These are phyloP conservation scores for Strobilomyces confusus DNA, from an alignment of 768 basidiomycete species.

Conservation along the genomic window DNA sequence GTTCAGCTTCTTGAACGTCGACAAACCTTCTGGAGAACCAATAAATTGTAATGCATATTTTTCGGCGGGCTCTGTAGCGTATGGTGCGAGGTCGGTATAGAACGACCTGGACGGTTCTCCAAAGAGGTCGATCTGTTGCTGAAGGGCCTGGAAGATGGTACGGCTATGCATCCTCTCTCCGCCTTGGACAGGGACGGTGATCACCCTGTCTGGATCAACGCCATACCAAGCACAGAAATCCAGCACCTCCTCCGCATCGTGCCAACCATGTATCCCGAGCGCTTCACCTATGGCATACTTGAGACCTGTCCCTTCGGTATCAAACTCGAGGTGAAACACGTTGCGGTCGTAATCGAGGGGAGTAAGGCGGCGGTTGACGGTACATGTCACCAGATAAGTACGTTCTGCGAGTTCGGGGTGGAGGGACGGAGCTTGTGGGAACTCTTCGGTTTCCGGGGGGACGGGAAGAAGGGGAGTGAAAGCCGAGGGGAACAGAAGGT, in stretches of 20 bases:
- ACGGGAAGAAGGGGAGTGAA: slow-evolving; percentile 52
- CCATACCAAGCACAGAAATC: slow-evolving; percentile 94
- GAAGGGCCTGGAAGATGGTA: slow-evolving; percentile 91
- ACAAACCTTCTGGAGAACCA: slow-evolving; percentile 83
- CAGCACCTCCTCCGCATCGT: slow-evolving; percentile 81
- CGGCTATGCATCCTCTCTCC: slow-evolving; percentile 81
- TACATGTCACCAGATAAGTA: slow-evolving; percentile 90
- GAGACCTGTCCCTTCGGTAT: slow-evolving; percentile 86
- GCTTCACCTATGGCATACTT: slow-evolving; percentile 97
- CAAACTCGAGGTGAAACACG: slow-evolving; percentile 97
- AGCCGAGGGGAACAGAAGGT: slow-evolving; percentile 81
- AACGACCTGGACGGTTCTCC: slow-evolving; percentile 96
- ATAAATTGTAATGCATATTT: slow-evolving; percentile 85
- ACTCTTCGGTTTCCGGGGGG: slow-evolving; percentile 35
- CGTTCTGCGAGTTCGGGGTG: slow-evolving; percentile 86
- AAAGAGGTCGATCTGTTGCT: slow-evolving; percentile 96
- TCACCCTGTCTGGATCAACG: slow-evolving; percentile 69
- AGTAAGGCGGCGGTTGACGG: slow-evolving; percentile 91
- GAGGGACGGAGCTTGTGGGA: slow-evolving; percentile 61
- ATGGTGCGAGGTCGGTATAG: slow-evolving; percentile 79
- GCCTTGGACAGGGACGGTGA: slow-evolving; percentile 71
- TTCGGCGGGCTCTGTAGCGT: slow-evolving; percentile 68
- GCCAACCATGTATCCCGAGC: slow-evolving; percentile 96
- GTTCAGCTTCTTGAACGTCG: slow-evolving; percentile 92
- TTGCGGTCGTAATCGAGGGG: slow-evolving; percentile 96